Base-by-base conservation (phyloP, 805 yeast species). In the Saccharomycopsis sp. region DNA sequence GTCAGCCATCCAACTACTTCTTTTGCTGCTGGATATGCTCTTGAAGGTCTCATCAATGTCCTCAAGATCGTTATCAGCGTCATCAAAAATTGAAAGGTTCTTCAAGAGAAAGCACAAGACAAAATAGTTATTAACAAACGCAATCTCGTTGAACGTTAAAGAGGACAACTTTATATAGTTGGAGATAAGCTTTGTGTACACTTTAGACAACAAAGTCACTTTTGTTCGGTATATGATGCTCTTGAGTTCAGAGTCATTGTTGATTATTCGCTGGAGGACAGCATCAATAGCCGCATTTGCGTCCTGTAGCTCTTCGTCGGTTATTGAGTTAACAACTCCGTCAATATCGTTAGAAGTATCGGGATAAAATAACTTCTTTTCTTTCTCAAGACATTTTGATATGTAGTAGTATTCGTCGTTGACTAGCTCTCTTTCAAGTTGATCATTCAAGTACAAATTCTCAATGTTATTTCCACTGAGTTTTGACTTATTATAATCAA, bases 161-260 rank as follows among this genome's bases (percentile, higher is more conserved):
- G 62, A 20, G 2, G 21, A 41, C 4, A 59, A 48, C 44, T 59
- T 58, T 2, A 61, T 23, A 46, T 59, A 61, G 24, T 54, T 52
- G 0, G 57, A 59, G 7, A 61, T 48, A 20, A 61, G 41, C 29
- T 53, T 58, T 55, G 57, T 54, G 56, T 54, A 61, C 8, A 56
- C 56, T 50, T 61, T 61, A 15, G 62, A 56, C 3, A 59, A 24
- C 7, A 59, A 24, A 16, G 44, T 51, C 16, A 52, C 51, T 40
- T 58, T 57, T 12, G 47, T 23, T 5, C 20, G 21, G 53, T 50
- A 47, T 20, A 54, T 50, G 24, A 55, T 51, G 44, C 55, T 48
- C 34, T 50, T 55, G 18, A 61, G 51, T 29, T 61, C 63, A 5
- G 63, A 59, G 34, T 59, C 63, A 21, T 56, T 52, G 20, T 46